Conservation (phyloP, 2,329 filamentous ascomycete genomes). For the Periconia macrospinosa region DNA sequence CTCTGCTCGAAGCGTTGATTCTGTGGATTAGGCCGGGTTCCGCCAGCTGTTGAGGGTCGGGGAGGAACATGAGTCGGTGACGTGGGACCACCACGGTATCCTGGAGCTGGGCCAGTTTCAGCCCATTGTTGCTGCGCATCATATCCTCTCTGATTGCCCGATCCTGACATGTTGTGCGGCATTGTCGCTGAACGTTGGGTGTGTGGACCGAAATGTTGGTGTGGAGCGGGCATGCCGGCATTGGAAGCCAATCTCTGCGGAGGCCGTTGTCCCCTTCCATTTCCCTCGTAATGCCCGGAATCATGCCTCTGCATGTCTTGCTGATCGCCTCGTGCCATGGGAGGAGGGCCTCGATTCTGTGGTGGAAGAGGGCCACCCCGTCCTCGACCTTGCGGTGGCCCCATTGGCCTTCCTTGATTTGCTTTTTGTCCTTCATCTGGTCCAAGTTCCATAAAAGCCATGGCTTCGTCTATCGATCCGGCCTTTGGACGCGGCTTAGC, state of each 20-base stretch:
- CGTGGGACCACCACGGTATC: conserved; percentile 42
- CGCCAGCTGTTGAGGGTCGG: conserved; percentile 40
- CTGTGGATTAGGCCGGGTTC: conserved; percentile 25
- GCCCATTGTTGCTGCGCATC: conserved; percentile 35
- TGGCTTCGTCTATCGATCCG: conserved; percentile 34
- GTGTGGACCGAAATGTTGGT: conserved; percentile 31
- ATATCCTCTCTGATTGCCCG: conserved; percentile 14
- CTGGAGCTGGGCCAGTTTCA: conserved; percentile 35
- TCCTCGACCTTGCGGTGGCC: conserved; percentile 23
- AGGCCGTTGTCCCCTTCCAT: conserved; percentile 25
- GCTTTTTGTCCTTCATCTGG: conserved; percentile 11
- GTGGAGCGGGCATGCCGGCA: conserved; percentile 32
- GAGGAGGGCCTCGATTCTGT: conserved; percentile 23
- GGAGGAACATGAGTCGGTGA: conserved; percentile 38
- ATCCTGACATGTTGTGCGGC: conserved; percentile 33
- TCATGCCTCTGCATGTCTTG: conserved; percentile 33
- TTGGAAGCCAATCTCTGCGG: conserved; percentile 26
- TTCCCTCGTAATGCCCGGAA: conserved; percentile 38
- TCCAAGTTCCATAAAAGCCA: conserved; percentile 39
- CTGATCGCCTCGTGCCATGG: conserved; percentile 19
- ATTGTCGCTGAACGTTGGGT: conserved; percentile 42
- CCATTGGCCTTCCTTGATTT: conserved; percentile 17
- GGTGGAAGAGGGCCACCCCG: conserved; percentile 21
- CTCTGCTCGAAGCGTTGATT: conserved; percentile 27
- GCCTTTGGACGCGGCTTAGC: conserved; percentile 26